Percentiles rank a stretch among this genome's conserved stretches.
Conservation (phyloP, 225 moss, liverwort and hornwort species). For the Polytrichum commune region DNA sequence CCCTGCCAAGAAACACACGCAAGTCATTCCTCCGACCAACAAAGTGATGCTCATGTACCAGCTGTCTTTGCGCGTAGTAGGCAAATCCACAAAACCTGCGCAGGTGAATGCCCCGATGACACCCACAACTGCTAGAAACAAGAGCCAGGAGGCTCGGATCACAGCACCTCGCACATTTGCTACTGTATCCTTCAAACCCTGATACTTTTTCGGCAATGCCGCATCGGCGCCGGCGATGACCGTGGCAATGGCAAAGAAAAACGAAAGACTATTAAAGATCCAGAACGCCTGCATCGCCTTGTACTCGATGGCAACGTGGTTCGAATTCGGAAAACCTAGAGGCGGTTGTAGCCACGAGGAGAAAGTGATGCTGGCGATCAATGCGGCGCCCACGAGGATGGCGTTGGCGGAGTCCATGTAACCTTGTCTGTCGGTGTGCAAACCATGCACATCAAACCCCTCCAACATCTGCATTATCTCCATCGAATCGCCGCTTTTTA, state of each 20-base stretch:
- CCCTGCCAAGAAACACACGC: not conserved
- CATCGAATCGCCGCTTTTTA: not conserved
- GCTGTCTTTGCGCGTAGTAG: too few relatives aligned
- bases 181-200: too few relatives aligned
- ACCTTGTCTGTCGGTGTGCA: constrained; percentile 25
- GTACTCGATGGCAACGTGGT: too few relatives aligned
- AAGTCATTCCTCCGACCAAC: not conserved
- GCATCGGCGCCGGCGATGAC: constrained; percentile 11
- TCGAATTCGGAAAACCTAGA: constrained; percentile 4
- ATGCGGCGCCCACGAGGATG: constrained; percentile 29
- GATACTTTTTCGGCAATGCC: constrained; percentile 9
- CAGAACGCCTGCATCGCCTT: constrained; percentile 12
- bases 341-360: constrained; percentile 44
- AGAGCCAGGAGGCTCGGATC: too few relatives aligned
- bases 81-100: too few relatives aligned
- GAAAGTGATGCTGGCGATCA: constrained; percentile 43
- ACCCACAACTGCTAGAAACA: too few relatives aligned
- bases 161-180: too few relatives aligned
- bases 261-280: constrained; percentile 35
- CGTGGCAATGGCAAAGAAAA: constrained; percentile 33
- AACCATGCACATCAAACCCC: constrained; percentile 11
- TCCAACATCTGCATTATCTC: not conserved
- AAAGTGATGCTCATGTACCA: too few relatives aligned
- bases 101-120: too few relatives aligned
- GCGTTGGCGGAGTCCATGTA: constrained; percentile 34